Conservation (phyloP, 2,329 filamentous ascomycete genomes). For the Epichloe sp. region DNA sequence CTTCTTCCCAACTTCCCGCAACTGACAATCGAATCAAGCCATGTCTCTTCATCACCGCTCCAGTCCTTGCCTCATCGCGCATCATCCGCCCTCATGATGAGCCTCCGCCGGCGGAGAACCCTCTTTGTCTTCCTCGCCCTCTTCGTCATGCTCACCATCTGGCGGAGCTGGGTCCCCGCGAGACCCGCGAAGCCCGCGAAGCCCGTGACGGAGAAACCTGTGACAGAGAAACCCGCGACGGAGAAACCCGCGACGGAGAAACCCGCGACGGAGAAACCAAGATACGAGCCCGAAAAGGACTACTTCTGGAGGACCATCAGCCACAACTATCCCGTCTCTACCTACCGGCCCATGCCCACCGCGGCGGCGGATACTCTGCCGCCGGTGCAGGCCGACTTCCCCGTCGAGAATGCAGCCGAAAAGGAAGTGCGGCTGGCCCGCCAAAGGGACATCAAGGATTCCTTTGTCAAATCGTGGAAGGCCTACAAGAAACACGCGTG, state of each 20-base stretch:
- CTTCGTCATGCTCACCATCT: constrained; percentile 5
- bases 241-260: background rate
- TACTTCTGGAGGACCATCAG: constrained; percentile 12
- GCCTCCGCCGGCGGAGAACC: constrained; percentile 5
- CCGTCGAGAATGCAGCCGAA: constrained; percentile 6
- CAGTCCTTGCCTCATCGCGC: background rate
- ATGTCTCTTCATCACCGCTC: too few species aligned
- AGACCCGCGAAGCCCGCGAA: background rate
- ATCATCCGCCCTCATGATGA: constrained; percentile 3
- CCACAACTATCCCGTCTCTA: constrained; percentile 8
- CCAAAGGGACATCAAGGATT: constrained; percentile 26
- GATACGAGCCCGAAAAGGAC: constrained; percentile 6
- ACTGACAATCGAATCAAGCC: background rate
- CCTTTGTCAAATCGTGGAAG: constrained; percentile 32
- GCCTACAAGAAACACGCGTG: constrained; percentile 40
- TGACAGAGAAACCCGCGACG: background rate
- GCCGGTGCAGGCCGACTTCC: constrained; percentile 5
- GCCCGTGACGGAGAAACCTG: background rate
- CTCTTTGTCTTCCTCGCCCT: constrained; percentile 2
- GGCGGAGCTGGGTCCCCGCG: background rate
- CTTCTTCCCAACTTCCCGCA: too few species aligned
- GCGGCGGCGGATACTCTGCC: constrained; percentile 2
- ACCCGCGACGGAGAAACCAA: constrained; percentile 1
- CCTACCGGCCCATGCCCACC: constrained; percentile 7
- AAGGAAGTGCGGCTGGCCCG: constrained; percentile 20